These are phyloP conservation scores for Fistulinella prunicolor DNA, from an alignment of 768 basidiomycete genomes.

Conservation along the genomic window DNA sequence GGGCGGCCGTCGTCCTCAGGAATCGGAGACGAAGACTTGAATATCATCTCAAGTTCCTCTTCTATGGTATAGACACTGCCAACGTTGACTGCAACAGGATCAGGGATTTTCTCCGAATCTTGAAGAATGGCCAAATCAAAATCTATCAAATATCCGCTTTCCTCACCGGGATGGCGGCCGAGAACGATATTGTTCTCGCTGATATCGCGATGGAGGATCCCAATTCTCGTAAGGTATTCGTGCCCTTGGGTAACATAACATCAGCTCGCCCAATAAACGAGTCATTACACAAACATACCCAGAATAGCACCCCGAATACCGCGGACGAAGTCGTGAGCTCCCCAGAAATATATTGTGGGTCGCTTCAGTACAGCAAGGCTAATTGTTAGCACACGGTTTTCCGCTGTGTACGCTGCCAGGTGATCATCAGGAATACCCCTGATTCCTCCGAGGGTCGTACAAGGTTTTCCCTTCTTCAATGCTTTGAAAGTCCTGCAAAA, in stretches of 20 bases:
- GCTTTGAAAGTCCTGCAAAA: too few relatives aligned
- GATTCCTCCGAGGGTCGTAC: too few relatives aligned
- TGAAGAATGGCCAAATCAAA: conserved; percentile 20
- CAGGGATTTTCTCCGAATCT: background rate
- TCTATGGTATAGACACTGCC: background rate
- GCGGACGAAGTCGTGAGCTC: background rate
- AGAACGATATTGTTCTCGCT: conserved; percentile 37
- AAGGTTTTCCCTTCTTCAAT: too few relatives aligned
- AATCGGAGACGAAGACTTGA: too few relatives aligned
- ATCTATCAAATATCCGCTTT: conserved; percentile 32
- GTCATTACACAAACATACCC: background rate
- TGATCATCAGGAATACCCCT: too few relatives aligned
- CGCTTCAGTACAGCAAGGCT: background rate
- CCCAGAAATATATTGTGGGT: background rate
- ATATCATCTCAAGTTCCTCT: background rate
- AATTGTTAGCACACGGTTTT: background rate
- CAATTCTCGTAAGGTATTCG: conserved; percentile 6
- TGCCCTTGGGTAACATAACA: background rate
- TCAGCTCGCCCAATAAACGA: background rate
- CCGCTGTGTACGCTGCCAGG: too few relatives aligned
- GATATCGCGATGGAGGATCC: conserved; percentile 33
- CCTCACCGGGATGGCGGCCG: conserved; percentile 3
- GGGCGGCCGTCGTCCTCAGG: too few relatives aligned
- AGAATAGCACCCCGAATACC: background rate
- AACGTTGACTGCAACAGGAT: background rate